Percentiles rank a stretch among this genome's conserved stretches.
Evolutionary conservation across 78 protist species (phyloP).

Genomic region (Dictyostelium capitatum): DNA sequence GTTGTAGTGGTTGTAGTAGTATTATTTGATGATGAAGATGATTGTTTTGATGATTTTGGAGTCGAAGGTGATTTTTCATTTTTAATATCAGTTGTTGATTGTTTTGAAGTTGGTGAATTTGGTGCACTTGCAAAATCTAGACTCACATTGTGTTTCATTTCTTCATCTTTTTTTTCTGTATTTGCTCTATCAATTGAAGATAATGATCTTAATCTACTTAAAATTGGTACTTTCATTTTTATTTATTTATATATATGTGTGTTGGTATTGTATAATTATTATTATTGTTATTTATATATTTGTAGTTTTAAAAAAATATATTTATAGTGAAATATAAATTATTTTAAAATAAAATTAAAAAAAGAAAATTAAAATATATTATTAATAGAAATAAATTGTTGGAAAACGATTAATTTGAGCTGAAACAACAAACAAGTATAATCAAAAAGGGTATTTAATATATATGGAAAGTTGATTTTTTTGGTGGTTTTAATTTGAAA

Average conservation of each 20-base stretch:
- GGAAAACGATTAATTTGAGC: not conserved
- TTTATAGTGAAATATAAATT: no score
- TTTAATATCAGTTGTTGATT: not conserved
- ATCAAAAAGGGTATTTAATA: no score
- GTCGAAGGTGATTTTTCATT: conserved; percentile 11
- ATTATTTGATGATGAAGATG: not conserved
- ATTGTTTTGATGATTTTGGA: not conserved
- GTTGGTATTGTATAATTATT: not conserved
- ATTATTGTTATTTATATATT: no score
- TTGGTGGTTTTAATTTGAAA: not conserved
- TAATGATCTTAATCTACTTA: conserved; percentile 63
- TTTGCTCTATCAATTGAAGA: conserved; percentile 8
- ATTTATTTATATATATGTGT: not conserved
- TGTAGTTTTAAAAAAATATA: no score
- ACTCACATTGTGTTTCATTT: not conserved
- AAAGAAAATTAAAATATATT: not conserved
- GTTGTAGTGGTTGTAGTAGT: not conserved
- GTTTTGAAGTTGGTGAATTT: not conserved
- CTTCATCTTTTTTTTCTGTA: not conserved
- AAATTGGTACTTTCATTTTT: conserved; percentile 51
- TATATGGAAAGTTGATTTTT: no score
- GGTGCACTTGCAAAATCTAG: not conserved
- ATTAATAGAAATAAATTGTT: not conserved
- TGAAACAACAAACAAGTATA: no score
- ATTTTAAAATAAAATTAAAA: not conserved